These are phyloP conservation scores for Debaryomyces subglobosus DNA, from an alignment of 1,139 yeast genomes.

Conservation along the genomic window DNA sequence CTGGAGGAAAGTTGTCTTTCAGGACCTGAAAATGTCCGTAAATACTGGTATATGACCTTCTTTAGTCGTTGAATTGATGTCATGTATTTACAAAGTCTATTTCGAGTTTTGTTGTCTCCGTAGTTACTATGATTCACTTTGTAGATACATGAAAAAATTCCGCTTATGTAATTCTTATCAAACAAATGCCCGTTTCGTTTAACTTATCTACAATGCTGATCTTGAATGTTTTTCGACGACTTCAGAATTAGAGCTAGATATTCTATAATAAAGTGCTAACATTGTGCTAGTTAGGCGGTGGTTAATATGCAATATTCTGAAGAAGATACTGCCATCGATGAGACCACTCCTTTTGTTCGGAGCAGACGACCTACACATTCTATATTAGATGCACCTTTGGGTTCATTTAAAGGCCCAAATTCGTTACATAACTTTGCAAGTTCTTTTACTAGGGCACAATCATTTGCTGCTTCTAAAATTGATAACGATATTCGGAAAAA, in stretches of 20 bases:
- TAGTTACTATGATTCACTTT: background rate
- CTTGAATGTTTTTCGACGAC: background rate
- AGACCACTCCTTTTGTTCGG: constrained; percentile 22
- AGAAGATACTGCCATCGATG: constrained; percentile 13
- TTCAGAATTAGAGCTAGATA: background rate
- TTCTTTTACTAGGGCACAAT: constrained; percentile 51
- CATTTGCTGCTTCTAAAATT: constrained; percentile 47
- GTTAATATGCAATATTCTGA: background rate
- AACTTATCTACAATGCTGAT: background rate
- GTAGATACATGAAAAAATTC: background rate
- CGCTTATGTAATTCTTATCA: constrained; percentile 3
- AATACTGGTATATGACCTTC: background rate
- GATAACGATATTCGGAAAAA: constrained; percentile 48
- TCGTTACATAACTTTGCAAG: constrained; percentile 51
- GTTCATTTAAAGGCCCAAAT: constrained; percentile 52
- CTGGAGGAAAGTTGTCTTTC: constrained; percentile 24
- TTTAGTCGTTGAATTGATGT: constrained; percentile 1
- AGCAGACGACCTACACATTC: constrained; percentile 30
- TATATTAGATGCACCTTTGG: constrained; percentile 43
- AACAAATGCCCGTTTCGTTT: background rate
- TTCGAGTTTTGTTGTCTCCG: background rate
- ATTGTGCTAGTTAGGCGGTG: background rate
- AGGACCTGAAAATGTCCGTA: constrained; percentile 7
- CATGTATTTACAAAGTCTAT: background rate
- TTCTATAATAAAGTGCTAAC: background rate